phyloP scores from a whole-genome alignment of 2,329 filamentous ascomycete species.

The Shiraia bambusicola region DNA sequence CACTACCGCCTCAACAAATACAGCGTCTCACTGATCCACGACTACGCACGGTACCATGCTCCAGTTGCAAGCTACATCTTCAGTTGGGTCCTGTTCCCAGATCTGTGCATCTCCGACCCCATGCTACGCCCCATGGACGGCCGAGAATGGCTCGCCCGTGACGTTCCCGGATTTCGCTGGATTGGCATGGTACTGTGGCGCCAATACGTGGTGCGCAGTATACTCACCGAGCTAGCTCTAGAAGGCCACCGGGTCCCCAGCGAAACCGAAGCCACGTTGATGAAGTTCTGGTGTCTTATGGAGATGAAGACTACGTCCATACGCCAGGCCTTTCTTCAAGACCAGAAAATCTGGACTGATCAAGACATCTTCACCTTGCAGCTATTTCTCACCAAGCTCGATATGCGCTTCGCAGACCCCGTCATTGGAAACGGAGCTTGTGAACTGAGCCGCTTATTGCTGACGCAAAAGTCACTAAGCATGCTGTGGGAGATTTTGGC shows the following conservation, averaged over 20 bases:
- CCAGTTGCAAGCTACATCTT: conserved; percentile 61
- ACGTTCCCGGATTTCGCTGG: conserved; percentile 66
- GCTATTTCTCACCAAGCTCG: conserved; percentile 70
- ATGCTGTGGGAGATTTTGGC: conserved; percentile 47
- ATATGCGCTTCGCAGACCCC: conserved; percentile 68
- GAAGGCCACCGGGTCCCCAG: conserved; percentile 50
- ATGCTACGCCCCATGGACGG: conserved; percentile 49
- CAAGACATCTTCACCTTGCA: conserved; percentile 62
- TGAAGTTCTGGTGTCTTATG: conserved; percentile 72
- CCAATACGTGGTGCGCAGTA: conserved; percentile 52
- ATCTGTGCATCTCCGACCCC: conserved; percentile 63
- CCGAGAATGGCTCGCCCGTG: conserved; percentile 30
- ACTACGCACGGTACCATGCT: conserved; percentile 57
- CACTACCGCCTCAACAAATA: conserved; percentile 51
- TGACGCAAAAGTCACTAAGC: conserved; percentile 55
- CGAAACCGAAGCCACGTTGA: conserved; percentile 55
- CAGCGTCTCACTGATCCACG: conserved; percentile 56
- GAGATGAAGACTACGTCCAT: conserved; percentile 61
- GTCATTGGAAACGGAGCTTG: conserved; percentile 54
- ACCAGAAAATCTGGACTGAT: conserved; percentile 58
- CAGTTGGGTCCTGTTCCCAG: conserved; percentile 60
- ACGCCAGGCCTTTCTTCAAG: conserved; percentile 58
- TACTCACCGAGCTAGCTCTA: conserved; percentile 63
- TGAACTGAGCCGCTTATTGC: conserved; percentile 49
- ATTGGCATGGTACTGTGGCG: conserved; percentile 62